Conservation (phyloP, 306 rosid genomes). For the Adenanthera pavonina region DNA sequence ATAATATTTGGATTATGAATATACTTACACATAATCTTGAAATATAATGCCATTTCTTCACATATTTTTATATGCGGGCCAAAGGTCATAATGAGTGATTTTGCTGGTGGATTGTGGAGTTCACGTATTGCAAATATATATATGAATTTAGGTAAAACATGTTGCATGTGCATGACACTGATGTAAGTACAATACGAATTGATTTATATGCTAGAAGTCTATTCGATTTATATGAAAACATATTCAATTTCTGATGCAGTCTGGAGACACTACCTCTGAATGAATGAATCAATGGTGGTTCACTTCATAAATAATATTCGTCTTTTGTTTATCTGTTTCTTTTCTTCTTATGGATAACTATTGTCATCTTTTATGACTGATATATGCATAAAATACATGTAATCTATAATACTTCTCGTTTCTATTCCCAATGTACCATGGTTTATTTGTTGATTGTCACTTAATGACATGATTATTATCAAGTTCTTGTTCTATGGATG, state of each 20-base stretch:
- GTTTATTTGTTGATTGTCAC: constrained; percentile 17
- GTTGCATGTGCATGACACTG: neutral
- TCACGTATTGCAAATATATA: constrained; percentile 5
- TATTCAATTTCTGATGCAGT: neutral
- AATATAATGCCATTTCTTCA: neutral
- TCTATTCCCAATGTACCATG: neutral
- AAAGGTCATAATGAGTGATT: constrained; percentile 1
- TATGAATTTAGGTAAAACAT: neutral
- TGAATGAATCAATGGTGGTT: neutral
- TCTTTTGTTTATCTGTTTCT: neutral
- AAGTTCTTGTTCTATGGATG: constrained; percentile 18
- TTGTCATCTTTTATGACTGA: neutral
- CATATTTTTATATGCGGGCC: neutral
- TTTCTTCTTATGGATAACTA: neutral
- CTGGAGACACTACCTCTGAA: neutral
- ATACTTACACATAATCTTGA: constrained; percentile 12
- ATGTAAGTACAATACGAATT: neutral
- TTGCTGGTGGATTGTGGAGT: constrained; percentile 18
- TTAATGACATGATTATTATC: constrained; percentile 15
- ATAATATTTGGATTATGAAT: constrained; percentile 35
- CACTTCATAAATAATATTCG: neutral
- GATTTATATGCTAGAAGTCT: neutral
- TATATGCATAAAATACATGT: neutral
- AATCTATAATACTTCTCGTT: neutral
- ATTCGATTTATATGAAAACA: neutral